Evolutionary conservation across 768 basidiomycete genomes (phyloP).

Genomic region (Termitomyces sp.): DNA sequence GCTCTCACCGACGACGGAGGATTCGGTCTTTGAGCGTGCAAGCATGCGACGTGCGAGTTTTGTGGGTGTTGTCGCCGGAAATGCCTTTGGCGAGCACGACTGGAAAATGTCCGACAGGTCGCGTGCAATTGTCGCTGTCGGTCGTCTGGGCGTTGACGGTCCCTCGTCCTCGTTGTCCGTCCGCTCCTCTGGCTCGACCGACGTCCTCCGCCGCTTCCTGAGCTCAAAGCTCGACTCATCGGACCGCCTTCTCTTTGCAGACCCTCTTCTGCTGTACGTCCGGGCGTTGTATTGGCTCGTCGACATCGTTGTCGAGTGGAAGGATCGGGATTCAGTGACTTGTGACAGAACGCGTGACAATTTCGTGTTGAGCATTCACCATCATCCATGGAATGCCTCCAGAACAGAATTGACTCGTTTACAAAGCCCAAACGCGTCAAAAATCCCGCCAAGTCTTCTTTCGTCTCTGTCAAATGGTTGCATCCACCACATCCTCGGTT

Average conservation of each 20-base stretch:
- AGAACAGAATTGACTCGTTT: constrained; percentile 66
- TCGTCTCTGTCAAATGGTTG: constrained; percentile 65
- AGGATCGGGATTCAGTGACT: not conserved
- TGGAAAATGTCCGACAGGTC: constrained; percentile 45
- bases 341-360: constrained; percentile 26
- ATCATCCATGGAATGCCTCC: constrained; percentile 43
- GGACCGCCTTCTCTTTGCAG: constrained; percentile 19
- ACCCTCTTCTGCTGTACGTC: constrained; percentile 30
- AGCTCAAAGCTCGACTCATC: not conserved
- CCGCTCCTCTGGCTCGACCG: constrained; percentile 7
- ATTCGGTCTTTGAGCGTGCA: constrained; percentile 59
- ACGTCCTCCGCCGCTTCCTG: constrained; percentile 22
- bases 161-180: constrained; percentile 5
- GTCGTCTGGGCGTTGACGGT: constrained; percentile 14
- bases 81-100: constrained; percentile 21
- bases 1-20: constrained; percentile 31
- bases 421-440: constrained; percentile 55
- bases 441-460: constrained; percentile 45
- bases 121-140: constrained; percentile 22
- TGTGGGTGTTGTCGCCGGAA: constrained; percentile 26
- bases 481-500: constrained; percentile 49
- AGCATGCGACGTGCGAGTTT: constrained; percentile 70
- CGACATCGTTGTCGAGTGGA: constrained; percentile 2
- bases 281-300: constrained; percentile 18
- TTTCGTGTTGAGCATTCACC: constrained; percentile 22